Evolutionary conservation across 345 rosid genomes (phyloP), one percentile per base, ranked within the genome.

Genomic region (Hibiscus mutabilis): DNA sequence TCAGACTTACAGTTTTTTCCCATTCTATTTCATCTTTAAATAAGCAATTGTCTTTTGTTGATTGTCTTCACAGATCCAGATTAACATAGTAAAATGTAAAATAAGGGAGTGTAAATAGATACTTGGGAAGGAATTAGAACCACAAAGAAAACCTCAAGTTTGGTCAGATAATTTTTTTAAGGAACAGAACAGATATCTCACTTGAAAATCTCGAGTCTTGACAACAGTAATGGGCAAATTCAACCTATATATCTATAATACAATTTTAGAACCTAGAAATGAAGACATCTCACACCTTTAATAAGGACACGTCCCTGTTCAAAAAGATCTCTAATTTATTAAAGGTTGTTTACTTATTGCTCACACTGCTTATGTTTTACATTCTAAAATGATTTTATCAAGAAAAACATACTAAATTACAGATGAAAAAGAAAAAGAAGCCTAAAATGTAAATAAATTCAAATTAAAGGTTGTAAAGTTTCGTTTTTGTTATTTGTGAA

Each of bases 21-120:
- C 31, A 18, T 18, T 72, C 25, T n/a, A n/a, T 60, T 60, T 47
- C 68, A 44, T 37, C 62, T 69, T 55, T 9, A 69, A 61, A 9
- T 19, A 56, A 56, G 19, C 21, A 69, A 16, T 24, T 56, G 40
- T 56, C 21, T 15, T 11, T 21, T 57, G 55, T 70, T 35, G 73
- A 15, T 6, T 70, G 33, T 55, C 29, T 53, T 21, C 5, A 22
- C 29, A 56, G 12, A 42, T 56, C 7, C 31, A 56, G n/a, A 55
- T 56, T 33, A 56, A 35, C 11, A 56, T 69, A 69, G 21, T 11
- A 37, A 37, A 40, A 19, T 37, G 21, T 19, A 49, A 35, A 66
- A 29, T 10, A 68, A 49, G 44, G 71, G 27, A 24, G 51, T 16
- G 52, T 51, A 68, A 22, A 68, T 68, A 35, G 40, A 35, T 9